Conservation (phyloP, 2,329 filamentous ascomycete genomes). For the Scopulariopsis brevicaulis region DNA sequence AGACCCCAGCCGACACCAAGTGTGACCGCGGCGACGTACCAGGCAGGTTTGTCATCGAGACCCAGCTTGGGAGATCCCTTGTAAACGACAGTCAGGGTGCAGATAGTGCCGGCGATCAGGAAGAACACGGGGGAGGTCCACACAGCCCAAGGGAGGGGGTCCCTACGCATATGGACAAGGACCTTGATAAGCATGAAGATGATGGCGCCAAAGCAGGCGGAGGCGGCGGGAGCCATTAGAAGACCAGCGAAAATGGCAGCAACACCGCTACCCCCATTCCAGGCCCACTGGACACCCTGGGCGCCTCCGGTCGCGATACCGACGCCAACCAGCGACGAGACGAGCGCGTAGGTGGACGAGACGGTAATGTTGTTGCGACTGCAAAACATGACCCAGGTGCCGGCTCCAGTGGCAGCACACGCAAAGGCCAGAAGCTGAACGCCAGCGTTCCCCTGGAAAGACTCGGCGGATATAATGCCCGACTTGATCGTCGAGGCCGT, state of each 20-base stretch:
- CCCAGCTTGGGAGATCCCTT: slow-evolving; percentile 63
- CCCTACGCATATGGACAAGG: slow-evolving; percentile 58
- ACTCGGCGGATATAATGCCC: slow-evolving; percentile 51
- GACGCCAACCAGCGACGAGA: slow-evolving; percentile 58
- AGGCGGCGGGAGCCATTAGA: slow-evolving; percentile 58
- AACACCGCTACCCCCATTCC: slow-evolving; percentile 56
- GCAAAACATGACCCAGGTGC: slow-evolving; percentile 72
- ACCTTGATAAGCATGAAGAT: slow-evolving; percentile 67
- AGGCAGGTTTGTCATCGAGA: slow-evolving; percentile 52
- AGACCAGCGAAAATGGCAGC: slow-evolving; percentile 63
- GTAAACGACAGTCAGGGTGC: slow-evolving; percentile 69
- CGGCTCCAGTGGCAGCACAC: slow-evolving; percentile 52
- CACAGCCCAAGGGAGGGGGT: slow-evolving; percentile 62
- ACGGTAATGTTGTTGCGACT: slow-evolving; percentile 63
- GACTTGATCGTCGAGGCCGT: slow-evolving; percentile 74
- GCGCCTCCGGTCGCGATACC: slow-evolving; percentile 57
- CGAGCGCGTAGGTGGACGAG: slow-evolving; percentile 61
- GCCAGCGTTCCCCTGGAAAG: slow-evolving; percentile 49
- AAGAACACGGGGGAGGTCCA: slow-evolving; percentile 68
- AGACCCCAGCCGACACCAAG: slow-evolving; percentile 53
- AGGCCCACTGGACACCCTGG: slow-evolving; percentile 53
- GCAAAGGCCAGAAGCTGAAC: slow-evolving; percentile 60
- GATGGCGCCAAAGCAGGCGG: slow-evolving; percentile 50
- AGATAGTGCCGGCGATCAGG: slow-evolving; percentile 62
- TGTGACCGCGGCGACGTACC: slow-evolving; percentile 57